These are phyloP conservation scores for Cadophora malorum DNA, from an alignment of 2,329 filamentous ascomycete species.

Conservation along the genomic window DNA sequence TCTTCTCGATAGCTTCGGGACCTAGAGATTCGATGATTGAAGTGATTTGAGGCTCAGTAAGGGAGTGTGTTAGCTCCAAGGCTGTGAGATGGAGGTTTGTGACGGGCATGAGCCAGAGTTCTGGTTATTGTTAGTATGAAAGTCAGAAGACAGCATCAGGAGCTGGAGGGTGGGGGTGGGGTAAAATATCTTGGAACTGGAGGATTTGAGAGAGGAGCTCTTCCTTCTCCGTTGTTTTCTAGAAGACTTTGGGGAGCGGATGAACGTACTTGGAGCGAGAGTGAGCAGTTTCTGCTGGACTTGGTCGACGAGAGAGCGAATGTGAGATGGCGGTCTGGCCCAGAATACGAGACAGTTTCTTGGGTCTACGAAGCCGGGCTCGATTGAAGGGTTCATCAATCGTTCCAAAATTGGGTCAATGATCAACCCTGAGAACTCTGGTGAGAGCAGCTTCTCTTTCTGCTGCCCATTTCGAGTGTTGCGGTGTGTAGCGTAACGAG, in stretches of 20 bases:
- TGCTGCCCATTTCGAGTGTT: constrained; percentile 78
- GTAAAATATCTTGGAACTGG: neutral
- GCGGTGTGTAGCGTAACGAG: constrained; percentile 73
- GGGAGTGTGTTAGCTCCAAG: constrained; percentile 84
- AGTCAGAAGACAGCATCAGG: neutral
- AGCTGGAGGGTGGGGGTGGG: neutral
- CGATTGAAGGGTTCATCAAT: constrained; percentile 66
- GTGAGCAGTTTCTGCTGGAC: constrained; percentile 71
- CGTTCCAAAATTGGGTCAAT: constrained; percentile 79
- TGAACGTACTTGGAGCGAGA: constrained; percentile 69
- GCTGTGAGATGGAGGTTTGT: constrained; percentile 83
- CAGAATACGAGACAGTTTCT: constrained; percentile 87
- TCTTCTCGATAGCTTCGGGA: constrained; percentile 56
- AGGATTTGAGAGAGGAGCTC: neutral
- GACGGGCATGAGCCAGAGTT: constrained; percentile 84
- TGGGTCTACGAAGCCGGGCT: constrained; percentile 75
- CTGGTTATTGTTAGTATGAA: constrained; percentile 50
- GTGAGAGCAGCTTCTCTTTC: constrained; percentile 72
- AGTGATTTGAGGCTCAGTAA: constrained; percentile 71
- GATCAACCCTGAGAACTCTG: constrained; percentile 71
- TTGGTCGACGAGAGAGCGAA: constrained; percentile 69
- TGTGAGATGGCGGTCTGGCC: constrained; percentile 78
- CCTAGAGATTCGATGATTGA: constrained; percentile 64
- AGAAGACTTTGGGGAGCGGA: neutral
- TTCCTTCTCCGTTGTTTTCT: neutral